Conservation (phyloP, 805 yeast species). For the Helenozyma rhizophorensis region DNA sequence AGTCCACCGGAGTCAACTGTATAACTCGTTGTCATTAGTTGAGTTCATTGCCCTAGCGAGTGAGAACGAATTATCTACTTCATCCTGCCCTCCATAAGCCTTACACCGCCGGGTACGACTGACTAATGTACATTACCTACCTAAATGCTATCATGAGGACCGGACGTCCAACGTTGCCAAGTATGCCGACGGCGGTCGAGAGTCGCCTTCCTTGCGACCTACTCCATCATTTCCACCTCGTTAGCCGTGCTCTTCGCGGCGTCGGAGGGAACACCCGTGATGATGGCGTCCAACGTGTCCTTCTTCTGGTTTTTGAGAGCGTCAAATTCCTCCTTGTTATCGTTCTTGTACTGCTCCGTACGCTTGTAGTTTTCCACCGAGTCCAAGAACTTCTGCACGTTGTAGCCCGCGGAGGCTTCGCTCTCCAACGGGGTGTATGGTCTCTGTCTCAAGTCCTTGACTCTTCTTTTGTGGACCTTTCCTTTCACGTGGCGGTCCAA, state of each 20-base stretch:
- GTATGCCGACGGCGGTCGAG: too few relatives aligned
- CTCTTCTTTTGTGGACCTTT: conserved; percentile 83
- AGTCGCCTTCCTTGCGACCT: too few relatives aligned
- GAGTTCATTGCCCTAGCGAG: too few relatives aligned
- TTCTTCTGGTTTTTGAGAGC: conserved; percentile 31
- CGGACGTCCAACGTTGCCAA: too few relatives aligned
- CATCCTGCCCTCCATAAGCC: too few relatives aligned
- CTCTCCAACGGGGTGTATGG: conserved; percentile 89
- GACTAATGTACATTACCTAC: too few relatives aligned
- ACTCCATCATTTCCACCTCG: conserved; percentile 5
- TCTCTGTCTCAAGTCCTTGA: conserved; percentile 64
- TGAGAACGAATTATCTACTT: too few relatives aligned
- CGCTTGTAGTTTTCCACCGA: conserved; percentile 59
- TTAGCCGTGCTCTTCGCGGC: background rate
- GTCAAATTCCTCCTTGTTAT: conserved; percentile 43
- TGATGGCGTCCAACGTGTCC: conserved; percentile 35
- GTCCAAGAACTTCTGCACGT: conserved; percentile 61
- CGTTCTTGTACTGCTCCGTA: conserved; percentile 31
- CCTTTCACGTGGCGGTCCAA: conserved; percentile 67
- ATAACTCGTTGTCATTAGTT: too few relatives aligned
- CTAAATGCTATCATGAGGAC: too few relatives aligned
- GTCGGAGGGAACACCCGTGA: conserved; percentile 26
- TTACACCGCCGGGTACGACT: too few relatives aligned
- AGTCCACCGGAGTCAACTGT: too few relatives aligned
- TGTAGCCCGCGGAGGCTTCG: conserved; percentile 84